A percentile compares a stretch with the other conserved stretches of the same genome.
Conservation (phyloP, 805 yeast genomes). For the Lachancea sp. region DNA sequence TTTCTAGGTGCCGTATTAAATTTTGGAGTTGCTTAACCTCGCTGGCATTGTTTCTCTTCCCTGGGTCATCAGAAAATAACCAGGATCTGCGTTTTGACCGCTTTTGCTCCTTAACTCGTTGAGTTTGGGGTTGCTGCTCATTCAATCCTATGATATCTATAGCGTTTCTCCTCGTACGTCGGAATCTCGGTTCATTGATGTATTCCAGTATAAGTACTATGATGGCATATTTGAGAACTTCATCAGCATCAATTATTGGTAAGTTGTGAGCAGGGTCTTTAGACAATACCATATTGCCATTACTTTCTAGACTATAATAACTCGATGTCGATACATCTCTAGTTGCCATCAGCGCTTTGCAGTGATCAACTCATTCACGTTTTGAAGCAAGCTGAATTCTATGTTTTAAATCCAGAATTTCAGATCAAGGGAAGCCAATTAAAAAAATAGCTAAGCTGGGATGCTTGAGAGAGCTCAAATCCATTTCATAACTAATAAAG, state of each 20-base stretch:
- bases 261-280: neutral
- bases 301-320: conserved; percentile 1
- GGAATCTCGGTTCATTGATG: conserved; percentile 57
- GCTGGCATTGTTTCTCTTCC: neutral
- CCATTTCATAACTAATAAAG: too few relatives aligned
- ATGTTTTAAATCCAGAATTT: too few relatives aligned
- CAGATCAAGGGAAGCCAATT: neutral
- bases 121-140: neutral
- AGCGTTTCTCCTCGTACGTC: conserved; percentile 19
- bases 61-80: conserved; percentile 1
- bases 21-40: conserved; percentile 24
- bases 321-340: conserved; percentile 5
- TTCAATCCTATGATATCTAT: neutral
- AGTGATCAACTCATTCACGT: neutral
- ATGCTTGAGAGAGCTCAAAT: too few relatives aligned
- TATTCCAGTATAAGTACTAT: conserved; percentile 55
- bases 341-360: neutral
- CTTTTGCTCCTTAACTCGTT: neutral
- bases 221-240: conserved; percentile 43
- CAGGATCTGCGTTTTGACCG: conserved; percentile 6
- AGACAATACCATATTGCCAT: neutral
- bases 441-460: too few relatives aligned
- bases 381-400: too few relatives aligned
- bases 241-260: neutral
- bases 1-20: conserved; percentile 35